Conservation (phyloP, 1,284 basidiomycete species). For the Anthracocystis panici-leucophaei region DNA sequence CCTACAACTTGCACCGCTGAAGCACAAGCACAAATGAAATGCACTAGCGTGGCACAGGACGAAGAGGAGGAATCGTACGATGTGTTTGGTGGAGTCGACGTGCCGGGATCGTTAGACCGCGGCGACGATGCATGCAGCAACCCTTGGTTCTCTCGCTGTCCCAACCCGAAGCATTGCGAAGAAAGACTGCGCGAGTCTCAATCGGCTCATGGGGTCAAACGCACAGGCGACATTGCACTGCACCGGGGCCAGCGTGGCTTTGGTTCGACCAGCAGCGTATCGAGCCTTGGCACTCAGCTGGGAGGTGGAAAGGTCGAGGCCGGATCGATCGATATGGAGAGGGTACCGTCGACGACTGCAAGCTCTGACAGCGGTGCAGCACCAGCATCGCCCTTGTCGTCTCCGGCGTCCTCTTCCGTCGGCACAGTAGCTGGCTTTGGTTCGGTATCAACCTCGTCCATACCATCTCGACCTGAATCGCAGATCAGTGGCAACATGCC, state of each 20-base stretch:
- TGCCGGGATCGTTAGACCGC: constrained; percentile 50
- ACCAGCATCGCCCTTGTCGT: constrained; percentile 33
- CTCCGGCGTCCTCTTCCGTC: constrained; percentile 29
- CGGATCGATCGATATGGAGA: constrained; percentile 27
- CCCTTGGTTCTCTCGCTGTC: constrained; percentile 61
- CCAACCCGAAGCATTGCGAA: constrained; percentile 53
- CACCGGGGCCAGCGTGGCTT: constrained; percentile 35
- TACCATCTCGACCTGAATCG: constrained; percentile 24
- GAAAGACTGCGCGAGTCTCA: constrained; percentile 19
- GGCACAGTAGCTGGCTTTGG: constrained; percentile 26
- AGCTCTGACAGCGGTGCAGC: constrained; percentile 40
- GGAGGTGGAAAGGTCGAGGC: constrained; percentile 28
- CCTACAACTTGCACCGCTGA: constrained; percentile 1
- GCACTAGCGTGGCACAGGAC: neutral
- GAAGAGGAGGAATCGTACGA: constrained; percentile 24
- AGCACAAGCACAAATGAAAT: neutral
- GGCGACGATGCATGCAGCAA: constrained; percentile 58
- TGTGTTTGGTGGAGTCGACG: constrained; percentile 43
- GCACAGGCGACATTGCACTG: constrained; percentile 27
- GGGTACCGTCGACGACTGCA: constrained; percentile 23
- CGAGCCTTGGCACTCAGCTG: constrained; percentile 40
- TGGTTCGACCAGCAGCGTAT: constrained; percentile 43
- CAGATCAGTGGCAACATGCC: constrained; percentile 13
- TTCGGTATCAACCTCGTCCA: constrained; percentile 14
- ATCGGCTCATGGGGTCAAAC: constrained; percentile 12